A percentile compares a stretch with the other conserved stretches of the same genome.
Evolutionary conservation across 176 grass and related monocot genomes (phyloP).

Genomic region (Oryza nivara): DNA sequence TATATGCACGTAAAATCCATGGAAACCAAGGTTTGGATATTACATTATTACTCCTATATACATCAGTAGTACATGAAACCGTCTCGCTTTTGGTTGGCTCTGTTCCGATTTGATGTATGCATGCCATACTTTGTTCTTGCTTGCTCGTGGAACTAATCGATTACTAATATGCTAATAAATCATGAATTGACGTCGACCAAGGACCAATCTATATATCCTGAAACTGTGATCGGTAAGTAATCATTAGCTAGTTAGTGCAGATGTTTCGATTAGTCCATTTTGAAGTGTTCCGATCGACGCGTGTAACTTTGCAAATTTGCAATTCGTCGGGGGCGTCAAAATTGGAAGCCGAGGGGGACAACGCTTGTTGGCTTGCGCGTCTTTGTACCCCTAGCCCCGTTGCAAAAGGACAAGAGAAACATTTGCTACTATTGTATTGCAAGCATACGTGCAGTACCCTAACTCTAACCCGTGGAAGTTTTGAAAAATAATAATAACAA

Average conservation of each 20-base stretch:
- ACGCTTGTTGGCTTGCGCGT: not conserved
- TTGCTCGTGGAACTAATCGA: not conserved
- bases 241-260: not conserved
- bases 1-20: not conserved
- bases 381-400: not conserved
- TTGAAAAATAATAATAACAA: not conserved
- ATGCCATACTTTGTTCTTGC: not conserved
- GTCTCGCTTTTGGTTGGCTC: not conserved
- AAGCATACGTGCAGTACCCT: constrained; percentile 14
- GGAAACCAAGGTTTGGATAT: not conserved
- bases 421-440: constrained; percentile 10
- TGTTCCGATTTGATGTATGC: not conserved
- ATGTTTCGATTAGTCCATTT: not conserved
- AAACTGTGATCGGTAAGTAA: not conserved
- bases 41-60: not conserved
- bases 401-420: constrained; percentile 5
- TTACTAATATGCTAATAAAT: not conserved
- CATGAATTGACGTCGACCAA: not conserved
- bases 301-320: not conserved
- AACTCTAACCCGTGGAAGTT: constrained; percentile 44
- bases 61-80: not conserved
- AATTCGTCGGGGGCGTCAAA: not conserved
- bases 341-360: not conserved
- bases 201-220: not conserved
- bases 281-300: not conserved